Evolutionary conservation across 192 early-diverging fungal species (phyloP).

Genomic region (Backusella sp.): DNA sequence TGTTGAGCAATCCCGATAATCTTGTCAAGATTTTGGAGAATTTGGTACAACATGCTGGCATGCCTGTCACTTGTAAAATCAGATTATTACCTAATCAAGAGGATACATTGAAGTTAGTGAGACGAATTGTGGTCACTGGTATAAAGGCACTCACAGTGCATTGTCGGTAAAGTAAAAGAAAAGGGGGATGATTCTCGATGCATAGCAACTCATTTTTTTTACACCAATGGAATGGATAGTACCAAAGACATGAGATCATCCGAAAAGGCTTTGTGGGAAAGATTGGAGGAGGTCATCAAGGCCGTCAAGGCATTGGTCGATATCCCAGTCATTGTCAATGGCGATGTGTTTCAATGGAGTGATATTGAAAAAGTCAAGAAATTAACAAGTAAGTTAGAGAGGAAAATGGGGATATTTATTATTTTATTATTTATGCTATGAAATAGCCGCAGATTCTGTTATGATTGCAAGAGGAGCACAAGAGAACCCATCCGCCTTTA

Average conservation of each 20-base stretch:
- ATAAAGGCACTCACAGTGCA: constrained; percentile 88
- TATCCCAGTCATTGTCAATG: constrained; percentile 90
- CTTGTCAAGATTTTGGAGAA: constrained; percentile 67
- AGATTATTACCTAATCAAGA: constrained; percentile 71
- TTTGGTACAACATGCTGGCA: constrained; percentile 66
- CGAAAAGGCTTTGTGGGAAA: constrained; percentile 82
- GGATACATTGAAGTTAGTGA: constrained; percentile 76
- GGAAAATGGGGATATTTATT: not conserved
- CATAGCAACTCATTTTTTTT: no score
- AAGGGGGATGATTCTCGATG: not conserved
- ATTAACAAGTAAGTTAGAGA: constrained; percentile 42
- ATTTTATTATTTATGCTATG: not conserved
- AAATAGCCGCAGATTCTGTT: constrained; percentile 51
- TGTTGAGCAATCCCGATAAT: constrained; percentile 82
- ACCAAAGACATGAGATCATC: constrained; percentile 75
- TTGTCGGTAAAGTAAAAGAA: constrained; percentile 58
- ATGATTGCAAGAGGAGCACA: constrained; percentile 94
- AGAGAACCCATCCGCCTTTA: constrained; percentile 87
- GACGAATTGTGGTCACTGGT: constrained; percentile 82
- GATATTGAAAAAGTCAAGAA: constrained; percentile 64
- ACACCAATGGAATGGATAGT: constrained; percentile 19
- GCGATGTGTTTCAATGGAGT: constrained; percentile 71
- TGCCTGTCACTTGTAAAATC: constrained; percentile 92
- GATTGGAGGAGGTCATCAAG: constrained; percentile 70
- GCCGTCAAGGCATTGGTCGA: constrained; percentile 49